Evolutionary conservation across 345 rosid genomes (phyloP).

Genomic region (Gossypium stocksii): DNA sequence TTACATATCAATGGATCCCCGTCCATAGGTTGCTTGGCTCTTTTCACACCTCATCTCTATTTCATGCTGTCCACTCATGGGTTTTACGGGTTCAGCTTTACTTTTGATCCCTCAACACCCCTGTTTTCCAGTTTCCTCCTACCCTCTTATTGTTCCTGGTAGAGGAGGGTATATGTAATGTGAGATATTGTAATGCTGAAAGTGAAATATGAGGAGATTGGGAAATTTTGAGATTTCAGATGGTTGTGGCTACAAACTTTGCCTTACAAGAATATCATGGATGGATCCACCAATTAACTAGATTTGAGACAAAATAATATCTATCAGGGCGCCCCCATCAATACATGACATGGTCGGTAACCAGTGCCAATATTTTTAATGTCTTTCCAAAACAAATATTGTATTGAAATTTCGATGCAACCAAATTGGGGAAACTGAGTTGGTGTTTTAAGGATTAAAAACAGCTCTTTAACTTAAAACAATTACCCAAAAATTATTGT

Average conservation of each 20-base stretch:
- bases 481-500: too few species aligned
- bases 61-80: constrained; percentile 1
- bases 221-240: neutral
- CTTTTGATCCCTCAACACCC: neutral
- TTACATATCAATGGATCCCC: neutral
- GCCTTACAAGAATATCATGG: neutral
- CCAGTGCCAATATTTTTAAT: neutral
- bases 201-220: neutral
- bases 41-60: neutral
- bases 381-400: neutral
- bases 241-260: constrained; percentile 12
- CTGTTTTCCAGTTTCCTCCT: neutral
- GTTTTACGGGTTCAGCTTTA: neutral
- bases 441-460: too few species aligned
- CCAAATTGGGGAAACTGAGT: too few species aligned
- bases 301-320: neutral
- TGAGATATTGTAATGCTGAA: neutral
- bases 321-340: neutral
- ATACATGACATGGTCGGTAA: neutral
- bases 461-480: too few species aligned
- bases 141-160: neutral
- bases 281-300: neutral
- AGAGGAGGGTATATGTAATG: neutral
- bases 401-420: too few species aligned
- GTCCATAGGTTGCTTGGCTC: constrained; percentile 8